Percentiles rank a stretch among this genome's conserved stretches.
Evolutionary conservation across 352 stramenopile species (phyloP).

Genomic region (Aphanomyces euteiches): DNA sequence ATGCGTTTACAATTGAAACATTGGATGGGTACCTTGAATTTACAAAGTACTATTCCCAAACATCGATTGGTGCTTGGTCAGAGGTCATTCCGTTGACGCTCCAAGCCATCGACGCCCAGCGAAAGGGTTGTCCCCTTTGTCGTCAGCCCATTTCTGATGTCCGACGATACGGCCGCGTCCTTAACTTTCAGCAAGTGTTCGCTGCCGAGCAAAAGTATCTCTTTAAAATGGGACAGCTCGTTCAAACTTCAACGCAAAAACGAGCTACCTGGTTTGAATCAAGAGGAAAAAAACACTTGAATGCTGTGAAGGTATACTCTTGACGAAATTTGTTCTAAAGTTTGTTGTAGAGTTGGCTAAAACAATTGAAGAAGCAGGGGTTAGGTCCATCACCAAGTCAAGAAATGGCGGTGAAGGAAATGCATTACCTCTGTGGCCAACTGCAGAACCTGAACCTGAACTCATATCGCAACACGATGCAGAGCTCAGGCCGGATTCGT

Average conservation of each 20-base stretch:
- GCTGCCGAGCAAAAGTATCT: too few relatives aligned
- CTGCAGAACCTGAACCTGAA: conserved; percentile 12
- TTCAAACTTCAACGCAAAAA: too few relatives aligned
- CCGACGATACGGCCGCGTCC: too few relatives aligned
- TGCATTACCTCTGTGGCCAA: neutral
- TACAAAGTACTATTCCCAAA: conserved; percentile 36
- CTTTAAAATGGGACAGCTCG: too few relatives aligned
- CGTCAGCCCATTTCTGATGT: too few relatives aligned
- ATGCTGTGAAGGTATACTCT: too few relatives aligned
- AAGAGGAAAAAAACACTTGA: too few relatives aligned
- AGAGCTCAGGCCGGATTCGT: neutral
- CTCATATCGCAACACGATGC: conserved; percentile 17
- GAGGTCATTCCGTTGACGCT: neutral
- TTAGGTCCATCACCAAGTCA: conserved; percentile 16
- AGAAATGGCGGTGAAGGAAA: conserved; percentile 10
- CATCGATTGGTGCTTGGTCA: conserved; percentile 16
- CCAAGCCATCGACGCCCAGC: too few relatives aligned
- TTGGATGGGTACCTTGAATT: conserved; percentile 64
- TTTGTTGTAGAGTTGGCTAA: neutral
- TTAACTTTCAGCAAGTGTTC: too few relatives aligned
- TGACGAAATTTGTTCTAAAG: too few relatives aligned
- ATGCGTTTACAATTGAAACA: conserved; percentile 60
- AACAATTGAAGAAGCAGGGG: conserved; percentile 35
- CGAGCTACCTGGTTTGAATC: too few relatives aligned
- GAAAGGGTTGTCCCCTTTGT: too few relatives aligned